Evolutionary conservation across 2,329 filamentous ascomycete species (phyloP), one percentile per base, ranked within the genome.

Genomic region (Calonectria naviculata): DNA sequence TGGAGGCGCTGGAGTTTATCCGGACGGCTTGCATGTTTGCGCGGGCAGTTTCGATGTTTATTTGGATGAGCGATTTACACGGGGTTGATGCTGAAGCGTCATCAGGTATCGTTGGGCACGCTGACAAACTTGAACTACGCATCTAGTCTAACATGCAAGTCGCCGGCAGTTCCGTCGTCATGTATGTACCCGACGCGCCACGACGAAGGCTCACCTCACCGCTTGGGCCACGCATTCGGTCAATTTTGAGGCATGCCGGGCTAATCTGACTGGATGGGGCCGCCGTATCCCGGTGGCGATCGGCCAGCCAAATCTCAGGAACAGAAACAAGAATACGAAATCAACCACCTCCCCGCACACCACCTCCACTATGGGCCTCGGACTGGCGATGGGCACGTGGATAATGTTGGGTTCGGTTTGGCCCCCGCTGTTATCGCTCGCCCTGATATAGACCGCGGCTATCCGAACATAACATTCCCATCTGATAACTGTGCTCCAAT

Each of bases 1-100:
- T 21, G 36, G 58, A 58, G 17, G 64, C 34, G 28, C 56, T 60
- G 34, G 71, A 62, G 29, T 69, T 68, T 60, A 68, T 71, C 9
- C 60, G 69, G 29, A 73, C 62, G 49, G 71, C 71, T 29, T 73
- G 61, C 71, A 78, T 75, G 56, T 36, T 49, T 17, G 62, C 21
- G 52, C n/a, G 21, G 8, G 15, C 52, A 58, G 29, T 67, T 67
- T 70, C 71, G 73, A 74, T 72, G 73, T 74, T 66, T 26, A 36
- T 63, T 65, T 26, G 21, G 21, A 28, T 76, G 74, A 76, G 75
- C 73, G 75, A 75, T 76, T 76, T 44, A n/a, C 56, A 61, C 24
- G 7, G n/a, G 24, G 21, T 29, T 9, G 47, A 31, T 15, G 36
- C 21, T 38, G 52, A 38, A 41, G 52, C 38, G 21, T 38, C 31